phyloP scores from a whole-genome alignment of 495 filamentous ascomycete genomes.

The Usnea hakonensis region DNA sequence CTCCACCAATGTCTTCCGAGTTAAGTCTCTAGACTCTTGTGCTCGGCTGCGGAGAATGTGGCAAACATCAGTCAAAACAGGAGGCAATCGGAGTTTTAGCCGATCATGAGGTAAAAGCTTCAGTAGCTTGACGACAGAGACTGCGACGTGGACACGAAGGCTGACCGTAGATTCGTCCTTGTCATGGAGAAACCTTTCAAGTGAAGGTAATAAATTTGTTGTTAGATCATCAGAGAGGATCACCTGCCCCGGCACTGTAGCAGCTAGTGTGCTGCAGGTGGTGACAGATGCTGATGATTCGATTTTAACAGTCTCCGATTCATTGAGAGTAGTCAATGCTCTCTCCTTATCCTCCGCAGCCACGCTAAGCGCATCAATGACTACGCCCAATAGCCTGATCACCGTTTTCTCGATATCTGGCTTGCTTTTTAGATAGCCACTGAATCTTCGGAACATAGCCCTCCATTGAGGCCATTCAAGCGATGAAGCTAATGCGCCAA shows the following conservation, averaged over 20 bases:
- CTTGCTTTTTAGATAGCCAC: conserved; percentile 69
- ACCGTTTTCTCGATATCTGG: conserved; percentile 79
- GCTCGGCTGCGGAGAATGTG: conserved; percentile 84
- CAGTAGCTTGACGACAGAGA: conserved; percentile 78
- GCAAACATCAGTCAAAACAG: conserved; percentile 82
- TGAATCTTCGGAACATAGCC: conserved; percentile 70
- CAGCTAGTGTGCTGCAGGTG: conserved; percentile 44
- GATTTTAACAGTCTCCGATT: background rate
- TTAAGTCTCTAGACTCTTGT: conserved; percentile 82
- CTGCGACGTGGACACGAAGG: conserved; percentile 77
- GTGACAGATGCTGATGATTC: background rate
- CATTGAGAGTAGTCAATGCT: conserved; percentile 22
- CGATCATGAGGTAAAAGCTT: conserved; percentile 66
- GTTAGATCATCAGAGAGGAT: conserved; percentile 69
- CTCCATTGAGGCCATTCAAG: conserved; percentile 90
- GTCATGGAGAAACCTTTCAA: conserved; percentile 76
- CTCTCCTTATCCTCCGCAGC: conserved; percentile 41
- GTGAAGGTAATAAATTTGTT: conserved; percentile 63
- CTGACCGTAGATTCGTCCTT: conserved; percentile 92
- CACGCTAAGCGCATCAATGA: conserved; percentile 63
- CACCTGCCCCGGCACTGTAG: conserved; percentile 56
- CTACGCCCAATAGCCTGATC: conserved; percentile 68
- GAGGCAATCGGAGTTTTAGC: conserved; percentile 63
- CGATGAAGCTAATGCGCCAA: conserved; percentile 63
- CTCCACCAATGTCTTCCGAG: conserved; percentile 76